Percentiles rank a stretch among this genome's conserved stretches.
Conservation (phyloP, 345 rosid species). For the Brassica rapa region DNA sequence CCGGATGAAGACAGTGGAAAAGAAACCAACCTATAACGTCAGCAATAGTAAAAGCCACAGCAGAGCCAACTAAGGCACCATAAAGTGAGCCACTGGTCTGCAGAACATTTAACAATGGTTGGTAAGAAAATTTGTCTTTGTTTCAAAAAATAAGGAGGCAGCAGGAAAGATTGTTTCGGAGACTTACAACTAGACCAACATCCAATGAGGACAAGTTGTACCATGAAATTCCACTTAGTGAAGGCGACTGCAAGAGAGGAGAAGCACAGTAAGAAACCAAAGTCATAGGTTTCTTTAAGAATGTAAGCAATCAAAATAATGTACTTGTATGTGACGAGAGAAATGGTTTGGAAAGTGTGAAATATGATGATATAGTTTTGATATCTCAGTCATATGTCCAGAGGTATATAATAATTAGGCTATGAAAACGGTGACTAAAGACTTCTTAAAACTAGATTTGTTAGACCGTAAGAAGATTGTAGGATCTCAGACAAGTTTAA, state of each 20-base stretch:
- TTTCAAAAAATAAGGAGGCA: neutral
- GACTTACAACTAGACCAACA: conserved; percentile 91
- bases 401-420: neutral
- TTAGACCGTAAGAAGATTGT: neutral
- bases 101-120: conserved; percentile 29
- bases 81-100: conserved; percentile 99
- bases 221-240: conserved; percentile 83
- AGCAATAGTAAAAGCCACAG: conserved; percentile 80
- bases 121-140: neutral
- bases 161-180: conserved; percentile 5
- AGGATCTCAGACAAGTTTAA: conserved; percentile 9
- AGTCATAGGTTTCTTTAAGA: neutral
- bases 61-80: conserved; percentile 93
- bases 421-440: neutral
- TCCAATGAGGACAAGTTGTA: conserved; percentile 77
- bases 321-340: neutral
- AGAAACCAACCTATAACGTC: conserved; percentile 72
- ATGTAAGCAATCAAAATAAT: neutral
- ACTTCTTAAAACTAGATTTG: neutral
- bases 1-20: neutral
- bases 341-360: neutral
- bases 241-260: conserved; percentile 62
- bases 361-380: conserved; percentile 1
- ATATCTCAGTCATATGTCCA: neutral
- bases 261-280: conserved; percentile 4